Conservation (phyloP, 2,329 filamentous ascomycete genomes). For the Elsinoe fawcettii region DNA sequence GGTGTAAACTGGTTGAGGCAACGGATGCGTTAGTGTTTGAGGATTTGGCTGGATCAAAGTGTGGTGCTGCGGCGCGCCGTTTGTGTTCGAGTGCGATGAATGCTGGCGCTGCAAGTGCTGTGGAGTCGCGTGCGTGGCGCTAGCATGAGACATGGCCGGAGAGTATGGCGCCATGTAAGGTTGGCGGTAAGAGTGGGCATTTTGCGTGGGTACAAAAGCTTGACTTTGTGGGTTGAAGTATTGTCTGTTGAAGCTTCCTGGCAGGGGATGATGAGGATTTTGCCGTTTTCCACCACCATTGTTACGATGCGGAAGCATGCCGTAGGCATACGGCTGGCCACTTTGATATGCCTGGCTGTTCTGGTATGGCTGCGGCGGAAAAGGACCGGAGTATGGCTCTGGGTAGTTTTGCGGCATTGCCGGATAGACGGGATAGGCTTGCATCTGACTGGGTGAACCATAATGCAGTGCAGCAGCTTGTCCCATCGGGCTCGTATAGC, state of each 20-base stretch:
- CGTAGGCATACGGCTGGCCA: constrained; percentile 58
- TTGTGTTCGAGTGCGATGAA: constrained; percentile 28
- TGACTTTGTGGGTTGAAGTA: constrained; percentile 92
- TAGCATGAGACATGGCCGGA: constrained; percentile 13
- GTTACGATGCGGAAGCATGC: constrained; percentile 28
- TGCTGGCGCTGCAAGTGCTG: constrained; percentile 27
- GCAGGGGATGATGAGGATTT: constrained; percentile 71
- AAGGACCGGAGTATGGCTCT: constrained; percentile 16
- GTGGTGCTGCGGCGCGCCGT: constrained; percentile 18
- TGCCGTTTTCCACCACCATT: constrained; percentile 15
- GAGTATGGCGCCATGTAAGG: constrained; percentile 6
- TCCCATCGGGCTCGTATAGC: not conserved
- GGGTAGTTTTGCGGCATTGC: not conserved
- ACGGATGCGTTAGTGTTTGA: constrained; percentile 29
- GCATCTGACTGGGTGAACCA: constrained; percentile 16
- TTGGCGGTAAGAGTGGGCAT: not conserved
- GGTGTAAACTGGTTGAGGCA: constrained; percentile 33
- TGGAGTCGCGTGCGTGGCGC: constrained; percentile 13
- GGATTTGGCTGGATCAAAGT: constrained; percentile 19
- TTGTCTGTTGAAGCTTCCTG: constrained; percentile 74
- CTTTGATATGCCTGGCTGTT: not conserved
- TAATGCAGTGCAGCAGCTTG: constrained; percentile 15
- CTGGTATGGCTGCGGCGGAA: constrained; percentile 20
- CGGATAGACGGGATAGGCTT: constrained; percentile 26
- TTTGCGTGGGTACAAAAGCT: constrained; percentile 64